phyloP scores from a whole-genome alignment of 331 rosid genomes.

The Erythrophleum ivorense region DNA sequence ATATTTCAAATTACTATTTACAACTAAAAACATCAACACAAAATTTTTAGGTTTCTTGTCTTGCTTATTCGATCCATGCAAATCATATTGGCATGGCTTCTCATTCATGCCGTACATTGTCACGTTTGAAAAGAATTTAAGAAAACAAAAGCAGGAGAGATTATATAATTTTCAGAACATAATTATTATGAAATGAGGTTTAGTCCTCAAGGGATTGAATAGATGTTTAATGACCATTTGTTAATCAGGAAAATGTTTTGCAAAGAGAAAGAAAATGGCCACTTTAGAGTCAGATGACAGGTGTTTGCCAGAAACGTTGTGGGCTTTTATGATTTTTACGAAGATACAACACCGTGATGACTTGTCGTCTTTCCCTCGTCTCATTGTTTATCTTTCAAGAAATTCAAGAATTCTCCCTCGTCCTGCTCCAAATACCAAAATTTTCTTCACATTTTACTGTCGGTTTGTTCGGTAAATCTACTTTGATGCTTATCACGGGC shows the following conservation, averaged over 20 bases:
- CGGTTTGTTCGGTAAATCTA: not conserved
- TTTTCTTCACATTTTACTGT: not conserved
- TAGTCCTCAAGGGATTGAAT: too few species aligned
- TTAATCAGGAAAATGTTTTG: not conserved
- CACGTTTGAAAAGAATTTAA: too few species aligned
- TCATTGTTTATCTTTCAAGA: not conserved
- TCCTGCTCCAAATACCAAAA: not conserved
- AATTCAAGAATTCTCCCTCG: not conserved
- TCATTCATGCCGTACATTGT: not conserved
- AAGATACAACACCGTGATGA: not conserved
- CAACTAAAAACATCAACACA: too few species aligned
- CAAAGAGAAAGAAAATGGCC: too few species aligned
- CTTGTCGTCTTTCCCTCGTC: not conserved
- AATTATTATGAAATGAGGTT: not conserved
- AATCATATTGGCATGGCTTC: not conserved
- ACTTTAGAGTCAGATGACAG: too few species aligned
- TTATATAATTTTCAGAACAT: not conserved
- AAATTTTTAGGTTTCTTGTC: too few species aligned
- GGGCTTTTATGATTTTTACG: not conserved
- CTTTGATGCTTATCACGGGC: not conserved
- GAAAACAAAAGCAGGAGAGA: not conserved
- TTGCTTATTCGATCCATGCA: too few species aligned
- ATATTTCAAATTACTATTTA: too few species aligned
- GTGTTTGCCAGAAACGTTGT: not conserved
- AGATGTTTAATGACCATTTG: not conserved